Base-by-base conservation (phyloP, 2,329 filamentous ascomycete genomes). In the Epichloe coenophiala region DNA sequence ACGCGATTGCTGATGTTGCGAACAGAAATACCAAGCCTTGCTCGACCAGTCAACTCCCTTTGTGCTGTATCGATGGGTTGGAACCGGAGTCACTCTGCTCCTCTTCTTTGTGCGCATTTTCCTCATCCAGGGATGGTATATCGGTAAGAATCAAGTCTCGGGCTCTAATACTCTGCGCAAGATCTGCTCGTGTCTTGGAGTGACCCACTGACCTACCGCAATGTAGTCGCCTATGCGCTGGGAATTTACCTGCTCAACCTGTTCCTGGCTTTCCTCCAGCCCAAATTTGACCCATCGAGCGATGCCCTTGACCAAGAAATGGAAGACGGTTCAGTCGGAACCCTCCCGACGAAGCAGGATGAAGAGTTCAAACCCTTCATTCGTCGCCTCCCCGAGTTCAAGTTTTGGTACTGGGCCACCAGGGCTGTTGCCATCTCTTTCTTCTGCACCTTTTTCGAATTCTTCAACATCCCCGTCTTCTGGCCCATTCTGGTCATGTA, bases 351-450 rank as follows among this genome's bases (percentile, higher is more conserved):
- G 52, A 96, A 95, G 73, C 83, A 88, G 61, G 91, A 97, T 64
- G 90, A 98, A 64, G 93, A 98, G 73, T 98, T 98, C 76, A 83
- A 89, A 56, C 93, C 93, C 3, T 98, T 98, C 65, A 96, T 98
- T 66, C 82, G 93, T 63, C 81, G 93, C 54, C 81, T 98, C 23
- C 93, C 93, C 51, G 93, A 98, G 71, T 98, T 98, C 80, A 98
- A 98, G 78, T 98, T 98, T 76, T 98, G 93, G 93, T 88, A 96
- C 73, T 86, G 87, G 62, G 89, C 91, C 49, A 97, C 91, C 51
- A 81, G 89, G 63, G 91, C 91, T 50, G 79, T 97, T 60, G 65
- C 75, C 57, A 87, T 97, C 62, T 82, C 78, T 38, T 95, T 97
- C 67, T 58, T 83, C 56, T 96, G 90, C 80, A 88, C 83, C 60